Conservation (phyloP, 352 stramenopile genomes). For the Globisporangium canariense region DNA sequence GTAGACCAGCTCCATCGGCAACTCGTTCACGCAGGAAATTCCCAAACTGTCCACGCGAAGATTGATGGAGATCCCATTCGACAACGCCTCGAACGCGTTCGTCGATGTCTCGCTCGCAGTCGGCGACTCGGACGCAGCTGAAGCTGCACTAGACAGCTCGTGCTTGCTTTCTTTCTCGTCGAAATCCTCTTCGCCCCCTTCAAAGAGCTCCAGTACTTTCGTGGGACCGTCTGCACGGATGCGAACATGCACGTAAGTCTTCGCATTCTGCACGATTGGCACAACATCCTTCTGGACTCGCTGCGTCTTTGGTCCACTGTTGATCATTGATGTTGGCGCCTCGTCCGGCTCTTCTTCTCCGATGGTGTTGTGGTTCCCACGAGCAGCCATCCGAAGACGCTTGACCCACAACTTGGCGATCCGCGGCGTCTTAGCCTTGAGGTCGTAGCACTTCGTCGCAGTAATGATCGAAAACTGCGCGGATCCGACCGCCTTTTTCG, state of each 20-base stretch:
- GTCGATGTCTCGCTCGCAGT: conserved; percentile 75
- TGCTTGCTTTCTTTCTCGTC: conserved; percentile 79
- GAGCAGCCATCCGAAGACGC: conserved; percentile 61
- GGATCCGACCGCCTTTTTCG: conserved; percentile 30
- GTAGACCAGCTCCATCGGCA: conserved; percentile 86
- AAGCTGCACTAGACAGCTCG: conserved; percentile 66
- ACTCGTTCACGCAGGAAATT: conserved; percentile 85
- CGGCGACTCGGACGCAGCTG: conserved; percentile 59
- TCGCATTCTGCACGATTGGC: conserved; percentile 64
- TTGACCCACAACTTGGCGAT: conserved; percentile 70
- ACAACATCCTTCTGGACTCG: conserved; percentile 34
- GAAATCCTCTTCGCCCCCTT: conserved; percentile 85
- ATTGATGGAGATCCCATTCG: conserved; percentile 65
- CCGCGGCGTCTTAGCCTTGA: conserved; percentile 76
- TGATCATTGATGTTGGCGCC: conserved; percentile 23
- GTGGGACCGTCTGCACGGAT: conserved; percentile 86
- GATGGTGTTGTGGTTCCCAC: conserved; percentile 19
- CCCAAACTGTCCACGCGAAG: conserved; percentile 74
- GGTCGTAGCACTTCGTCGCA: conserved; percentile 79
- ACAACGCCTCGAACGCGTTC: conserved; percentile 63
- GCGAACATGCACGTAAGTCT: conserved; percentile 84
- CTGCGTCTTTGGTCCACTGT: conserved; percentile 25
- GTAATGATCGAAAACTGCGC: conserved; percentile 88
- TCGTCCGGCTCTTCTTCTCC: conserved; percentile 26
- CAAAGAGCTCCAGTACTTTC: conserved; percentile 89